Percentiles rank a stretch among this genome's conserved stretches.
phyloP scores from a whole-genome alignment of 2,329 filamentous ascomycete genomes.

The Alternaria incomplexa region DNA sequence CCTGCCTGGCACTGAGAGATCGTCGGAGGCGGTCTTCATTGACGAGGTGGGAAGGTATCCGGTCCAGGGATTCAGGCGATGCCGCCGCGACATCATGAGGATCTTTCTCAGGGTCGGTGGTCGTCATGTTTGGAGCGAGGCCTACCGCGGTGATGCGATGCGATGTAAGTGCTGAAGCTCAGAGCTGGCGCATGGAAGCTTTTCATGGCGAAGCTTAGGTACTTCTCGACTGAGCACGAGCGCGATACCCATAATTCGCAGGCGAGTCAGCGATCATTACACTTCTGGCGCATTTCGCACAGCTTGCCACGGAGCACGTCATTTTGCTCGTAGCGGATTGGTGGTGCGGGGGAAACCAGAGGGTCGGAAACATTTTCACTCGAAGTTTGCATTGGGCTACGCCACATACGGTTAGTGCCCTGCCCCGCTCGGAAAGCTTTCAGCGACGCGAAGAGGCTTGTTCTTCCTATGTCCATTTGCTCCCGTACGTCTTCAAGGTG shows the following conservation, averaged over 20 bases:
- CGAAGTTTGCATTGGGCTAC: background rate
- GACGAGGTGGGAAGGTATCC: slow-evolving; percentile 16
- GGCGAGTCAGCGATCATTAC: slow-evolving; percentile 2
- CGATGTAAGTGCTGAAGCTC: slow-evolving; percentile 3
- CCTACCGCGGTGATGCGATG: background rate
- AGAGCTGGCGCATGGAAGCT: slow-evolving; percentile 18
- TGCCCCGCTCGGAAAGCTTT: too few relatives aligned
- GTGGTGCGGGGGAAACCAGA: slow-evolving; percentile 2
- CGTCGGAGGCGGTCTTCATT: slow-evolving; percentile 34
- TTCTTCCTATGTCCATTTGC: too few relatives aligned
- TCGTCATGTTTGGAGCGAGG: slow-evolving; percentile 7
- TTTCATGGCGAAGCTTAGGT: slow-evolving; percentile 28
- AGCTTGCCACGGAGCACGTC: slow-evolving; percentile 27
- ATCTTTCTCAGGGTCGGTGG: slow-evolving; percentile 22
- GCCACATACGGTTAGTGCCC: background rate
- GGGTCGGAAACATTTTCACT: slow-evolving; percentile 2
- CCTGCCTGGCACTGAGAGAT: slow-evolving; percentile 53
- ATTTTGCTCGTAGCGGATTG: slow-evolving; percentile 26
- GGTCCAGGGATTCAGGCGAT: slow-evolving; percentile 18
- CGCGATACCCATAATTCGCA: slow-evolving; percentile 8
- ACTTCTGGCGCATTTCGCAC: slow-evolving; percentile 2
- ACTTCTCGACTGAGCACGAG: background rate
- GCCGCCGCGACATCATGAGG: slow-evolving; percentile 12
- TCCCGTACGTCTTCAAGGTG: too few relatives aligned
- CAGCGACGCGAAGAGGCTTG: too few relatives aligned